Percentiles rank a stretch among this genome's conserved stretches.
These are phyloP conservation scores for Shiraia bambusicola DNA, from an alignment of 2,329 filamentous ascomycete species.

Conservation along the genomic window DNA sequence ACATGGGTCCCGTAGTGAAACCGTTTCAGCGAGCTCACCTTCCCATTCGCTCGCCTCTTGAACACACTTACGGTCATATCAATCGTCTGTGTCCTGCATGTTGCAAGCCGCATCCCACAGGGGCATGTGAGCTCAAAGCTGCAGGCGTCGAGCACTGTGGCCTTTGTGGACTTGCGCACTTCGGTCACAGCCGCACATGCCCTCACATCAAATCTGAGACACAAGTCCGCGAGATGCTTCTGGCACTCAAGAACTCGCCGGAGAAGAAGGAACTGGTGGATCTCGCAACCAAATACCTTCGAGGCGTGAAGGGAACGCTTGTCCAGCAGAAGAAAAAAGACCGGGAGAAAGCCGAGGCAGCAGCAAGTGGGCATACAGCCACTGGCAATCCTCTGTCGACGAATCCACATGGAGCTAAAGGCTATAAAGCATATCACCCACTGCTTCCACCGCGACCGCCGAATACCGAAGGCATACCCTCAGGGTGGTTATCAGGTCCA, in stretches of 20 bases:
- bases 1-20: constrained; percentile 28
- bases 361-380: constrained; percentile 4
- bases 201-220: constrained; percentile 64
- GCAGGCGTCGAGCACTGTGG: constrained; percentile 63
- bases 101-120: constrained; percentile 53
- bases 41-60: constrained; percentile 30
- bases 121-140: constrained; percentile 62
- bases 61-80: constrained; percentile 22
- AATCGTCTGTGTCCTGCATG: constrained; percentile 55
- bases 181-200: constrained; percentile 59
- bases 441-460: neutral
- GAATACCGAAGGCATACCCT: no score
- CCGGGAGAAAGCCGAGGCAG: constrained; percentile 29
- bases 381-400: neutral
- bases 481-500: no score
- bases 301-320: constrained; percentile 57
- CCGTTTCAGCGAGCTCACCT: constrained; percentile 35
- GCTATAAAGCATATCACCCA: neutral
- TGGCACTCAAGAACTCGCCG: constrained; percentile 59
- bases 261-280: constrained; percentile 58
- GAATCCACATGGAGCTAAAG: neutral
- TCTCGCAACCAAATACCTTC: constrained; percentile 58
- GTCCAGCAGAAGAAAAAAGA: constrained; percentile 54
- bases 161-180: constrained; percentile 64
- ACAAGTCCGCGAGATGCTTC: constrained; percentile 65